phyloP scores from a whole-genome alignment of 805 yeast genomes.

The Yamadazyma insecticola region DNA sequence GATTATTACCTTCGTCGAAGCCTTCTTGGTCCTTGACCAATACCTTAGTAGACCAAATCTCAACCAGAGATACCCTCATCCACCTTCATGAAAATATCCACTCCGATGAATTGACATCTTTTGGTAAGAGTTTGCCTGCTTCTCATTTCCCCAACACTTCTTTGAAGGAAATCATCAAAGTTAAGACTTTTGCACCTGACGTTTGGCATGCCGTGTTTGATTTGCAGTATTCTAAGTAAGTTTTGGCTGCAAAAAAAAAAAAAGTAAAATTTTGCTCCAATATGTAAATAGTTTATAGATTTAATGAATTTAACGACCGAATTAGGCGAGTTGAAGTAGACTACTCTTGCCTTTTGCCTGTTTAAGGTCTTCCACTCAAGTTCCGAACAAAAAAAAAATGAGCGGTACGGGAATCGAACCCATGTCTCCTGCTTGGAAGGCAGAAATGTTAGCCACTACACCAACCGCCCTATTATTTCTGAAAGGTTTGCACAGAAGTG shows the following conservation, averaged over 20 bases:
- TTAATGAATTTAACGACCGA: background rate
- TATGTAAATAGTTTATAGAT: too few species aligned
- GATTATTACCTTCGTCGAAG: slow-evolving; percentile 69
- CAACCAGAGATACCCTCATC: slow-evolving; percentile 19
- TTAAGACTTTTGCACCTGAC: slow-evolving; percentile 86
- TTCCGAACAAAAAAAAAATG: slow-evolving; percentile 29
- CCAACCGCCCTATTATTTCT: slow-evolving; percentile 81
- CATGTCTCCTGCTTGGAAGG: slow-evolving; percentile 93
- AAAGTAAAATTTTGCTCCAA: too few species aligned
- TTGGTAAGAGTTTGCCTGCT: slow-evolving; percentile 14
- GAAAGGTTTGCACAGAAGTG: too few species aligned
- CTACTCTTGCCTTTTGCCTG: too few species aligned
- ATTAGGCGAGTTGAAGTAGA: too few species aligned
- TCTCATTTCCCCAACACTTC: slow-evolving; percentile 3
- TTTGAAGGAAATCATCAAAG: slow-evolving; percentile 25
- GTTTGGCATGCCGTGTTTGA: slow-evolving; percentile 73
- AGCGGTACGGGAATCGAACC: slow-evolving; percentile 92
- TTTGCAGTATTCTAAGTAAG: too few species aligned
- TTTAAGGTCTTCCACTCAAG: too few species aligned
- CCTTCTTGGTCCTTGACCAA: slow-evolving; percentile 54
- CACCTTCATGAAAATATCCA: slow-evolving; percentile 80
- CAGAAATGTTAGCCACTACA: slow-evolving; percentile 88
- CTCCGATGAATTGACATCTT: slow-evolving; percentile 30
- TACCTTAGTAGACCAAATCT: slow-evolving; percentile 4
- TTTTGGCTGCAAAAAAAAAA: too few species aligned